Evolutionary conservation across 768 basidiomycete species (phyloP).

Genomic region (Tylopilus sp.): DNA sequence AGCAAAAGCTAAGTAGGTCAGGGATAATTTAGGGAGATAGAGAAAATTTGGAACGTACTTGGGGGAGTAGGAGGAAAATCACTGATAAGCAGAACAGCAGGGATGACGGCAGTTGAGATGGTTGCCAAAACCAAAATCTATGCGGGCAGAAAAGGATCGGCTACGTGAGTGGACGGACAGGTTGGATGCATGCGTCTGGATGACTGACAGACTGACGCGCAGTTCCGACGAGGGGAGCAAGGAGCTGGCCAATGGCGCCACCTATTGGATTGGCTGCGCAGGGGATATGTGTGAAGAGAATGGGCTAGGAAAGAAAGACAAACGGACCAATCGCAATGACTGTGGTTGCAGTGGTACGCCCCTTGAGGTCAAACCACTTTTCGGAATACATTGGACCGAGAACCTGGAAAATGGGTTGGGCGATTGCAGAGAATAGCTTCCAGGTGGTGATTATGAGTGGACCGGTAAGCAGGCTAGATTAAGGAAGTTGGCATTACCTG

Average conservation of each 20-base stretch:
- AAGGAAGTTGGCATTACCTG: slow-evolving; percentile 47
- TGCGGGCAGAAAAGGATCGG: background rate
- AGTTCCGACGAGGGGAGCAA: slow-evolving; percentile 59
- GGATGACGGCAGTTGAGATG: slow-evolving; percentile 61
- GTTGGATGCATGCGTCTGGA: too few species aligned
- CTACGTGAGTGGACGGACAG: too few species aligned
- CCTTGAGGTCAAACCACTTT: slow-evolving; percentile 74
- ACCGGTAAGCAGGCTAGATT: background rate
- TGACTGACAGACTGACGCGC: slow-evolving; percentile 55
- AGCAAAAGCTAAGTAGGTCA: slow-evolving; percentile 49
- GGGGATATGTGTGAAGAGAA: background rate
- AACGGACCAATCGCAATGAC: slow-evolving; percentile 43
- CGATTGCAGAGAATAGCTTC: slow-evolving; percentile 59
- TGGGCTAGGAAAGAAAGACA: background rate
- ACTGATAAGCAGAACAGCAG: slow-evolving; percentile 58
- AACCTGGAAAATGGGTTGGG: slow-evolving; percentile 74
- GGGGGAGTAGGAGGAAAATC: slow-evolving; percentile 72
- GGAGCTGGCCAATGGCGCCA: slow-evolving; percentile 66
- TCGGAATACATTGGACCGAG: slow-evolving; percentile 81
- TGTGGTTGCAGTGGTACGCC: slow-evolving; percentile 79
- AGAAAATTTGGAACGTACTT: slow-evolving; percentile 43
- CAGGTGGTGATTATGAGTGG: background rate
- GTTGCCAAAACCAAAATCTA: slow-evolving; percentile 72
- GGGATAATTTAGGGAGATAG: background rate
- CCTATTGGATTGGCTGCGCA: slow-evolving; percentile 68